Evolutionary conservation across 805 yeast species (phyloP).

Genomic region (Kuraishia hungarica): DNA sequence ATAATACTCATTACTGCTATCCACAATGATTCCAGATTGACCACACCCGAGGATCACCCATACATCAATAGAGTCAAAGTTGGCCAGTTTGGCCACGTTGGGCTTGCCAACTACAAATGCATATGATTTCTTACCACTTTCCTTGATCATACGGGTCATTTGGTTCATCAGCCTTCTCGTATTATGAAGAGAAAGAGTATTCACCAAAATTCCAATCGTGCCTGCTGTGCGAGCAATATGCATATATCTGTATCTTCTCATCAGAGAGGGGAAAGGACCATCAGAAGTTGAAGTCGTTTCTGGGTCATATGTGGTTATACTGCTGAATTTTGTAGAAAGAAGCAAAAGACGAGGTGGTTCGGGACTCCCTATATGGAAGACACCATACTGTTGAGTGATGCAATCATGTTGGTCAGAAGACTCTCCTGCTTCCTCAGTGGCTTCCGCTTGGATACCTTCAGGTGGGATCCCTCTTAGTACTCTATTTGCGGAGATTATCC

Average conservation of each 20-base stretch:
- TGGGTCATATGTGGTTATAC: constrained; percentile 45
- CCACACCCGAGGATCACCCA: constrained; percentile 97
- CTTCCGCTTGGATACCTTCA: constrained; percentile 10
- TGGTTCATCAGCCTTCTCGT: constrained; percentile 59
- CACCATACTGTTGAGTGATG: constrained; percentile 34
- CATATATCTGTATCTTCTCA: constrained; percentile 80
- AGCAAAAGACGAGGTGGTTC: constrained; percentile 72
- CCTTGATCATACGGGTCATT: constrained; percentile 50
- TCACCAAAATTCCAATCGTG: constrained; percentile 84
- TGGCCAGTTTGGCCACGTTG: constrained; percentile 93
- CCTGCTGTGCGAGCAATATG: constrained; percentile 86
- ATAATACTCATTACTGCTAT: constrained; percentile 69
- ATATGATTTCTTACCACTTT: constrained; percentile 85
- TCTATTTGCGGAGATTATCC: constrained; percentile 21
- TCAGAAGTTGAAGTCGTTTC: constrained; percentile 18
- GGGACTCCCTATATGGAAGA: constrained; percentile 69
- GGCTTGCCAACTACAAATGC: constrained; percentile 97
- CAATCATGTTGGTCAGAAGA: constrained; percentile 7
- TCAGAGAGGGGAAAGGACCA: constrained; percentile 73
- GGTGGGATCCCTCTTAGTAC: constrained; percentile 18
- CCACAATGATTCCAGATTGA: constrained; percentile 84
- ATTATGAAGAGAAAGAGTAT: constrained; percentile 75
- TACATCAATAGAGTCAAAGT: constrained; percentile 86
- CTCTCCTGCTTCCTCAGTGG: constrained; percentile 15
- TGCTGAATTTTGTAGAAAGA: constrained; percentile 60